Conservation (phyloP, 805 yeast species). For the Candida xiaguanensis region DNA sequence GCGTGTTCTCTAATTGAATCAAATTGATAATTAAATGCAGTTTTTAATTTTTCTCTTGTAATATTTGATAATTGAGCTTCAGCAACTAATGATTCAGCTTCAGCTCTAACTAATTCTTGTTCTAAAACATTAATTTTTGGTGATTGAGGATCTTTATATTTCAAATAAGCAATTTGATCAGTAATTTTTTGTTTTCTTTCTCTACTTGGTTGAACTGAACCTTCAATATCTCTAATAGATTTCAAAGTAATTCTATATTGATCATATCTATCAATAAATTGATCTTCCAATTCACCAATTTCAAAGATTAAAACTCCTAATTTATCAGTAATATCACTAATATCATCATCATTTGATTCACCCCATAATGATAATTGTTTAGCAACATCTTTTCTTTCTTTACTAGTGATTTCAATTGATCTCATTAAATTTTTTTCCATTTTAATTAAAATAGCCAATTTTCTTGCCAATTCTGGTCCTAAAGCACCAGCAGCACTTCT, state of each 20-base stretch:
- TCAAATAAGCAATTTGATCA: conserved; percentile 94
- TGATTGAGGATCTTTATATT: conserved; percentile 97
- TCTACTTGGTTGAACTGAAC: conserved; percentile 96
- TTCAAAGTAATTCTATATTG: conserved; percentile 95
- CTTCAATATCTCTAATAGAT: conserved; percentile 93
- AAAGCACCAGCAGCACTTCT: conserved; percentile 84
- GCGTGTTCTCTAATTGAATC: conserved; percentile 93
- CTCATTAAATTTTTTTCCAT: conserved; percentile 96
- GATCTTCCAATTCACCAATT: conserved; percentile 97
- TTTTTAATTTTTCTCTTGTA: conserved; percentile 96
- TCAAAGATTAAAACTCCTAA: conserved; percentile 93
- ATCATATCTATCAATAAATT: conserved; percentile 96
- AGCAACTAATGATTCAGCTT: conserved; percentile 97
- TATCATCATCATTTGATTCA: conserved; percentile 96
- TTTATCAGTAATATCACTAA: conserved; percentile 94
- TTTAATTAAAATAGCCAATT: conserved; percentile 86
- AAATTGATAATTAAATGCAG: conserved; percentile 94
- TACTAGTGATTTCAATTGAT: conserved; percentile 86
- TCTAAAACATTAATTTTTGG: conserved; percentile 93
- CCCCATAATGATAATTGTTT: conserved; percentile 98
- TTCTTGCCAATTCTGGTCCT: conserved; percentile 93
- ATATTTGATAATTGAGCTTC: conserved; percentile 98
- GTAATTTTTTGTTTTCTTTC: conserved; percentile 97
- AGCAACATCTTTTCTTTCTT: conserved; percentile 94
- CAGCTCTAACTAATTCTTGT: conserved; percentile 98